Evolutionary conservation across 1,139 yeast genomes (phyloP).

Genomic region (Saccharomyces hybrid): DNA sequence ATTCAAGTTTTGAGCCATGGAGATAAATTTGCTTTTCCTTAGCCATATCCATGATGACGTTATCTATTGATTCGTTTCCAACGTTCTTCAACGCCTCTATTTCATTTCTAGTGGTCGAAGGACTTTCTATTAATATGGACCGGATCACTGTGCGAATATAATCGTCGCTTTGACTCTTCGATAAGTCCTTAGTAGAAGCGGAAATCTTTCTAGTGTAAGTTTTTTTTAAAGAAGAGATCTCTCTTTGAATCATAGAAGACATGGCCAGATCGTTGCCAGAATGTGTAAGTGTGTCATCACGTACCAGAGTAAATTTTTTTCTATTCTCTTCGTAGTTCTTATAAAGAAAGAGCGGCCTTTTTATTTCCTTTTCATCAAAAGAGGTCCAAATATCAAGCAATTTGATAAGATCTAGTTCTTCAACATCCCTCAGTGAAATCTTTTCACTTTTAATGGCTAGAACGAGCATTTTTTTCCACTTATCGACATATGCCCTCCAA

Average conservation of each 20-base stretch:
- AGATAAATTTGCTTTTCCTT: conserved; percentile 28
- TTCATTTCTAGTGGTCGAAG: conserved; percentile 20
- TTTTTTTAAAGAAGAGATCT: conserved; percentile 24
- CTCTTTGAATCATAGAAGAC: conserved; percentile 33
- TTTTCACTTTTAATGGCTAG: conserved; percentile 25
- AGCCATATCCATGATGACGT: conserved; percentile 30
- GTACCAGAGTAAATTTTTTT: conserved; percentile 22
- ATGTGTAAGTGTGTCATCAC: conserved; percentile 7
- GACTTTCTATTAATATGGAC: conserved; percentile 24
- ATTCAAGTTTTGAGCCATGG: conserved; percentile 25
- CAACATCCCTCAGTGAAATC: conserved; percentile 28
- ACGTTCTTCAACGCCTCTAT: conserved; percentile 19
- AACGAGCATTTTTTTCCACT: conserved; percentile 29
- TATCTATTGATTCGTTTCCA: conserved; percentile 25
- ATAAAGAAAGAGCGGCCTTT: conserved; percentile 18
- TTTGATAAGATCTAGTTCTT: conserved; percentile 23
- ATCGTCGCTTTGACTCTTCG: conserved; percentile 14
- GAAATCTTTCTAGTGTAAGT: conserved; percentile 11
- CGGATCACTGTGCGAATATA: conserved; percentile 25
- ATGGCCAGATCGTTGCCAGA: conserved; percentile 21
- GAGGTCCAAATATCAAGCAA: conserved; percentile 26
- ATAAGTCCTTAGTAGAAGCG: neutral
- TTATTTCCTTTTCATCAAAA: conserved; percentile 15
- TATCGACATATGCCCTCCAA: conserved; percentile 28
- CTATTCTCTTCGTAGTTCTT: conserved; percentile 23